Evolutionary conservation across 2,329 filamentous ascomycete genomes (phyloP).

Genomic region (Colletotrichum gloeosporioides): DNA sequence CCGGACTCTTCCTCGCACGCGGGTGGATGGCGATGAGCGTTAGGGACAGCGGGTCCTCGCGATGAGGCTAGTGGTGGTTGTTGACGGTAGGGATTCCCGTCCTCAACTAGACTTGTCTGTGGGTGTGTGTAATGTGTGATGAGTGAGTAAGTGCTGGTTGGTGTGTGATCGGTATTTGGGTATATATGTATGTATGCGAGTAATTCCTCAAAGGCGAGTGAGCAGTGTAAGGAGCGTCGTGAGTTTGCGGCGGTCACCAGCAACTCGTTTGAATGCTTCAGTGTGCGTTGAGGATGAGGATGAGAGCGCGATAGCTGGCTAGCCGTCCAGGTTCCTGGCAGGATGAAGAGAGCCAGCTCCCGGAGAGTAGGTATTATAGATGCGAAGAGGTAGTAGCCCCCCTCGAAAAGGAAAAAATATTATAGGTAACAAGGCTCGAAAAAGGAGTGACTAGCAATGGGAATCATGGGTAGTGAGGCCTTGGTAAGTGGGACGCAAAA

Average conservation of each 20-base stretch:
- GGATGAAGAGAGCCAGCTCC: conserved; percentile 61
- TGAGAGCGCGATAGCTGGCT: conserved; percentile 35
- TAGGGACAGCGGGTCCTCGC: conserved; percentile 44
- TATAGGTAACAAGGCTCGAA: conserved; percentile 32
- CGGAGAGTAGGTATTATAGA: conserved; percentile 41
- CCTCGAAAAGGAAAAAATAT: conserved; percentile 22
- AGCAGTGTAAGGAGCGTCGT: conserved; percentile 44
- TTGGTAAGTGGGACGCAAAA: conserved; percentile 48
- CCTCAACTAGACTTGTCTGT: background rate
- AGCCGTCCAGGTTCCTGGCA: conserved; percentile 44
- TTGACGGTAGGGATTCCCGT: conserved; percentile 29
- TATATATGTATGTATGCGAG: conserved; percentile 24
- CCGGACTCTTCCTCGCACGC: background rate
- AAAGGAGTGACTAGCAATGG: conserved; percentile 59
- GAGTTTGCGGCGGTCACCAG: conserved; percentile 40
- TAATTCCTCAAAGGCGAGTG: conserved; percentile 24
- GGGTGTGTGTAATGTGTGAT: background rate
- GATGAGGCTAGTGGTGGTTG: conserved; percentile 35
- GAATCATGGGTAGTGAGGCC: conserved; percentile 39
- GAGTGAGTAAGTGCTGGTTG: background rate
- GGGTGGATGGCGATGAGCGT: conserved; percentile 28
- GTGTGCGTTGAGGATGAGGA: conserved; percentile 24
- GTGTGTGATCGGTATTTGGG: background rate
- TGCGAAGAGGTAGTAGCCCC: conserved; percentile 45
- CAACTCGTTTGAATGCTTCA: conserved; percentile 45